Evolutionary conservation across 2,329 filamentous ascomycete genomes (phyloP).

Genomic region (Chrysoporthe puriensis): DNA sequence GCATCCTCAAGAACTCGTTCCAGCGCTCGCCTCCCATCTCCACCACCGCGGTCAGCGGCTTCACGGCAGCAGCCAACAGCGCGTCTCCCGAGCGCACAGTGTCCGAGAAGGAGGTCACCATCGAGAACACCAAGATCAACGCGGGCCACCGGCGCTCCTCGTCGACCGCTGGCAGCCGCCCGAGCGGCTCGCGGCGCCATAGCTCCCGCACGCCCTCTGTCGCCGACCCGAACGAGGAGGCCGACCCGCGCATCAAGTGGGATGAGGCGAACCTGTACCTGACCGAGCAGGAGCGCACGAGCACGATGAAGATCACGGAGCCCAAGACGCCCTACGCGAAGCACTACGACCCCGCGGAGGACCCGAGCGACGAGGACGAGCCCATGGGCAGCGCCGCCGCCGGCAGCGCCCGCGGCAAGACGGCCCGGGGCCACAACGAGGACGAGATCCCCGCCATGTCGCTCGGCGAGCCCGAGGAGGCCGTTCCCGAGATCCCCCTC

Average conservation of each 20-base stretch:
- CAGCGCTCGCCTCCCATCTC: constrained; percentile 62
- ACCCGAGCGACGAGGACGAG: constrained; percentile 80
- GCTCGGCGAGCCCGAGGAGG: constrained; percentile 88
- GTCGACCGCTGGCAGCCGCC: constrained; percentile 62
- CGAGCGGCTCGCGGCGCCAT: constrained; percentile 70
- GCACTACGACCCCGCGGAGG: constrained; percentile 87
- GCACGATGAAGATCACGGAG: constrained; percentile 99
- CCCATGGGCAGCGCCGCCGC: constrained; percentile 60
- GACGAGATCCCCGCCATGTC: constrained; percentile 92
- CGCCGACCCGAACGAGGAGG: constrained; percentile 49
- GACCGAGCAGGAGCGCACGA: constrained; percentile 91
- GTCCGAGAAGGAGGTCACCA: constrained; percentile 83
- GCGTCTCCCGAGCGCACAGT: constrained; percentile 50
- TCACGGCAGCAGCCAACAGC: constrained; percentile 32
- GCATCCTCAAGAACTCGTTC: constrained; percentile 91
- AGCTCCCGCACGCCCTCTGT: constrained; percentile 50
- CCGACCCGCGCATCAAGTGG: constrained; percentile 85
- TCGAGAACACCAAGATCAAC: constrained; percentile 94
- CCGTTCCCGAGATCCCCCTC: constrained; percentile 51
- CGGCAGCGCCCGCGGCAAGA: constrained; percentile 48
- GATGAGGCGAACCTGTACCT: constrained; percentile 98
- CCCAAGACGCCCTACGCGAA: constrained; percentile 96
- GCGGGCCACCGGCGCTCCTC: constrained; percentile 86
- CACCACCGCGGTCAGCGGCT: constrained; percentile 42
- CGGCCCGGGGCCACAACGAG: constrained; percentile 38